These are phyloP conservation scores for Clitoria ternatea DNA, from an alignment of 306 rosid genomes.

Conservation along the genomic window DNA sequence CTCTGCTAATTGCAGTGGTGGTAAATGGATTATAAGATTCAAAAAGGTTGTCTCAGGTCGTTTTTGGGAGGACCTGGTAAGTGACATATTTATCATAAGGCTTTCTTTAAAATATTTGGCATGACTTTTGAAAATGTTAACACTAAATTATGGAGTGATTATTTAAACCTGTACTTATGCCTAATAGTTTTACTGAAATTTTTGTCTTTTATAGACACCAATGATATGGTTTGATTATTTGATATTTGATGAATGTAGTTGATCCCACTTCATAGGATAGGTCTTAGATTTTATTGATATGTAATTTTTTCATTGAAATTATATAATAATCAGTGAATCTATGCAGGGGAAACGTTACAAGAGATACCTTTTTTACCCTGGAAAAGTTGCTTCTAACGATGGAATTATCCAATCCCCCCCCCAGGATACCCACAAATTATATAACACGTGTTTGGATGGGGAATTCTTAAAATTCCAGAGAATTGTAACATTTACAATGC, in stretches of 20 bases:
- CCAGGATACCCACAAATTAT: too few species aligned
- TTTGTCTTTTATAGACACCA: neutral
- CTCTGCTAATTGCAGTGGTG: constrained; percentile 95
- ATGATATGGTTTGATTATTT: neutral
- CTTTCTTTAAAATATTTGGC: neutral
- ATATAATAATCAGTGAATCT: too few species aligned
- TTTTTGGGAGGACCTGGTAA: constrained; percentile 95
- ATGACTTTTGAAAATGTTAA: neutral
- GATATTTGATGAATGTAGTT: neutral
- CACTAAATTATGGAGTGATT: neutral
- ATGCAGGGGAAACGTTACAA: too few species aligned
- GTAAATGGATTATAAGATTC: constrained; percentile 91
- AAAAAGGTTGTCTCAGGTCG: constrained; percentile 87
- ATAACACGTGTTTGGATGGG: too few species aligned
- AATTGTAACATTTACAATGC: too few species aligned
- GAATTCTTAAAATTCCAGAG: too few species aligned
- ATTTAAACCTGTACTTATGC: neutral
- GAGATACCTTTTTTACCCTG: too few species aligned
- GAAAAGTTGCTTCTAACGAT: too few species aligned
- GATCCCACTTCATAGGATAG: neutral
- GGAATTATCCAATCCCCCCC: too few species aligned
- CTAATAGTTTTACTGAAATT: neutral
- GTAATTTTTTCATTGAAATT: neutral
- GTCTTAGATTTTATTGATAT: neutral
- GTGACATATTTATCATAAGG: constrained; percentile 21